Evolutionary conservation across 192 early-diverging fungal species (phyloP).

Genomic region (Diversispora epigaea): DNA sequence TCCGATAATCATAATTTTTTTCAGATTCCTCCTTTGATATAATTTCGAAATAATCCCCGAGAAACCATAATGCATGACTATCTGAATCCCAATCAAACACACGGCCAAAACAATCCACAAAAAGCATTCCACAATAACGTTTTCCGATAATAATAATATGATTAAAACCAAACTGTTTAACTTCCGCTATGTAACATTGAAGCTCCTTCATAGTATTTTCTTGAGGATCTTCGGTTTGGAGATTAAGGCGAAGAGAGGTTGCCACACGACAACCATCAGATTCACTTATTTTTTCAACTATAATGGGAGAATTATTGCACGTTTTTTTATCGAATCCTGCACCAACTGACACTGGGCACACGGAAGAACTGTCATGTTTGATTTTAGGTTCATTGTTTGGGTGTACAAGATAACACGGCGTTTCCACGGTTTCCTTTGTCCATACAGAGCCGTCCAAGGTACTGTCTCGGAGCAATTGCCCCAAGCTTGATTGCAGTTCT

Average conservation of each 20-base stretch:
- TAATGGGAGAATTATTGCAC: slow-evolving; percentile 19
- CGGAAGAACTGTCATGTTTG: slow-evolving; percentile 2
- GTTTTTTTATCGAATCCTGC: neutral
- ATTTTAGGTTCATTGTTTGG: slow-evolving; percentile 14
- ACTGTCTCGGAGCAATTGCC: slow-evolving; percentile 21
- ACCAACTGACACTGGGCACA: slow-evolving; percentile 17
- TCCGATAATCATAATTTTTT: slow-evolving; percentile 29
- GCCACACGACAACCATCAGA: slow-evolving; percentile 14
- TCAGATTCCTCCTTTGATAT: slow-evolving; percentile 28
- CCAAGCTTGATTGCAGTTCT: slow-evolving; percentile 8
- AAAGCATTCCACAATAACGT: slow-evolving; percentile 19
- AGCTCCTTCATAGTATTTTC: slow-evolving; percentile 25
- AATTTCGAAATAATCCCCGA: slow-evolving; percentile 28
- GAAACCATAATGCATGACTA: slow-evolving; percentile 19
- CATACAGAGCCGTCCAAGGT: slow-evolving; percentile 9
- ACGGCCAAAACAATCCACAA: slow-evolving; percentile 26
- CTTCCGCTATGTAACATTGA: slow-evolving; percentile 19
- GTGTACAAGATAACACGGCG: slow-evolving; percentile 24
- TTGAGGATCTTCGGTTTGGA: slow-evolving; percentile 28
- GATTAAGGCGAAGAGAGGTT: slow-evolving; percentile 15
- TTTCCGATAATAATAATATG: slow-evolving; percentile 27
- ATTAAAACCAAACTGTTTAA: slow-evolving; percentile 30
- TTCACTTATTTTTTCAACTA: slow-evolving; percentile 23
- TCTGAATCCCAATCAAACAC: slow-evolving; percentile 22
- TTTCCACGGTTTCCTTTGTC: slow-evolving; percentile 3